phyloP scores from a whole-genome alignment of 2,329 filamentous ascomycete genomes.

The Tolypocladium paradoxum region DNA sequence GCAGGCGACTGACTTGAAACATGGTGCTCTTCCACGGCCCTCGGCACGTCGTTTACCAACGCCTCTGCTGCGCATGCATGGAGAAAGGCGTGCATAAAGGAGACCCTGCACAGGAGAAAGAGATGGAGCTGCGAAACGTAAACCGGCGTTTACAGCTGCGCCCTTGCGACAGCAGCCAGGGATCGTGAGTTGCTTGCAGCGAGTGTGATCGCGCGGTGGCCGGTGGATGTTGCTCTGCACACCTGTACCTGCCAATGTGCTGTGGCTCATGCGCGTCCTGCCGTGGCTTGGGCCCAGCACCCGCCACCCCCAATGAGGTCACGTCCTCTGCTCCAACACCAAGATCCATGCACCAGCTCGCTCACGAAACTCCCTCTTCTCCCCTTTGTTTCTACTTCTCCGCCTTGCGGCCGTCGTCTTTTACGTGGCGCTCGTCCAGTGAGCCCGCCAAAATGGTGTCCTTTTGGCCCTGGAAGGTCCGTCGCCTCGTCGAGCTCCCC shows the following conservation, averaged over 20 bases:
- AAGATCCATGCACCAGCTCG: not conserved
- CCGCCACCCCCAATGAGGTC: not conserved
- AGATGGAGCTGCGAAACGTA: not conserved
- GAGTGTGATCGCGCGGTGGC: too few relatives aligned
- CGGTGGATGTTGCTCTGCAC: too few relatives aligned
- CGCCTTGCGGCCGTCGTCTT: not conserved
- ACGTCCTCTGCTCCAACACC: not conserved
- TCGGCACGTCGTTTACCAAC: not conserved
- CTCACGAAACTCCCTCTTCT: not conserved
- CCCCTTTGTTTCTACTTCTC: not conserved
- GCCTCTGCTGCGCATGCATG: not conserved
- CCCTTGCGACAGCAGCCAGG: not conserved
- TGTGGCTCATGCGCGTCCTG: not conserved
- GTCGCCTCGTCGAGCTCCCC: not conserved
- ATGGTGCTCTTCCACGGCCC: slow-evolving; percentile 8
- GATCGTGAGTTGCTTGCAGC: not conserved
- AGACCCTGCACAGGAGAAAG: not conserved
- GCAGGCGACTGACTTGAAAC: slow-evolving; percentile 18
- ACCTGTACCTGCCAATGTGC: not conserved
- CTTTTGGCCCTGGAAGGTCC: slow-evolving; percentile 13
- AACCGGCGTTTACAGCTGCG: not conserved
- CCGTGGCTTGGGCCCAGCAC: not conserved
- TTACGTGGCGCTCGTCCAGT: not conserved
- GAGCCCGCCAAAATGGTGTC: slow-evolving; percentile 7
- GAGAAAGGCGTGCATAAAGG: not conserved